phyloP scores from a whole-genome alignment of 306 rosid species.

The Bauhinia variegata region DNA sequence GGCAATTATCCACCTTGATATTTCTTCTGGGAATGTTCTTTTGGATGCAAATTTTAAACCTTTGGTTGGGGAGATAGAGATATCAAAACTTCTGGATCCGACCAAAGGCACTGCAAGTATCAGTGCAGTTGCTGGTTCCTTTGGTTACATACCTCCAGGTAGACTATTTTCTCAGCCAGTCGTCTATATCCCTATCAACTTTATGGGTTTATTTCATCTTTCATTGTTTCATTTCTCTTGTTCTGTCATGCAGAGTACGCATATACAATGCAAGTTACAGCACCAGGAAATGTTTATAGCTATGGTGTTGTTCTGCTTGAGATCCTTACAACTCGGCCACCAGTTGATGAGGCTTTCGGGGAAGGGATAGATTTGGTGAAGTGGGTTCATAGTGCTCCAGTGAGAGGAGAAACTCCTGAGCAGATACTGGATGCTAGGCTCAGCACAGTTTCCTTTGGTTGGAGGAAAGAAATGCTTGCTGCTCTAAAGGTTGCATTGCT shows the following conservation, averaged over 20 bases:
- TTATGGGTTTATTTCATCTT: conserved; percentile 12
- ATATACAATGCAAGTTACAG: conserved; percentile 98
- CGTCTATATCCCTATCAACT: conserved; percentile 34
- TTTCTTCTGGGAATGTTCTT: conserved; percentile 86
- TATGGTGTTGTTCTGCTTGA: conserved; percentile 91
- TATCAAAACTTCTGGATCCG: conserved; percentile 94
- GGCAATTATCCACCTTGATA: conserved; percentile 94
- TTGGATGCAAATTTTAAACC: conserved; percentile 83
- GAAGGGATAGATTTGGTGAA: conserved; percentile 96
- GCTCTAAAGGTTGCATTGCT: conserved; percentile 92
- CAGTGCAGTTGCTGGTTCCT: conserved; percentile 98
- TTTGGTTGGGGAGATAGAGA: conserved; percentile 91
- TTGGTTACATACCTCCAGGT: conserved; percentile 99
- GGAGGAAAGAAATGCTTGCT: conserved; percentile 99
- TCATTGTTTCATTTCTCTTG: conserved; percentile 19
- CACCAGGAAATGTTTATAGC: conserved; percentile 96
- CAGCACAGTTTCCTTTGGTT: conserved; percentile 89
- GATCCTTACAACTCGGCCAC: conserved; percentile 85
- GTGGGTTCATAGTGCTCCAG: conserved; percentile 94
- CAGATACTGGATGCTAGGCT: conserved; percentile 90
- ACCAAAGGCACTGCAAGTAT: conserved; percentile 95
- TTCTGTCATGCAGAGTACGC: conserved; percentile 78
- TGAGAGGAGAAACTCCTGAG: conserved; percentile 95
- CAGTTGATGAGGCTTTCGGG: conserved; percentile 90
- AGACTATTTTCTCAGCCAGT: conserved; percentile 23